Conservation (phyloP, 805 yeast genomes). For the Wickerhamiella alocasiicola region DNA sequence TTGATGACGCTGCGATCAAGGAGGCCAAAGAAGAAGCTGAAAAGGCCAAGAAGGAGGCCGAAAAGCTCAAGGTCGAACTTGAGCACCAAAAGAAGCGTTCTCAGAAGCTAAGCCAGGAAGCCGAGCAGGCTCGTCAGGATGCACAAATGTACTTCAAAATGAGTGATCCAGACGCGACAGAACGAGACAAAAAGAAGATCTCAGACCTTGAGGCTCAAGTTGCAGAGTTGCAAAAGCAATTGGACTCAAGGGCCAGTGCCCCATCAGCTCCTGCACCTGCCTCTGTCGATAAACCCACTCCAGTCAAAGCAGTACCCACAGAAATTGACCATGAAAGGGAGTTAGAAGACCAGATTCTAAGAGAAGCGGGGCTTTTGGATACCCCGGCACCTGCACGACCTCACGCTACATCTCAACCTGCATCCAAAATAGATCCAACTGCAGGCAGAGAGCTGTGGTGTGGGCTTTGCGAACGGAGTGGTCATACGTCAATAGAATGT, state of each 20-base stretch:
- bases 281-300: neutral
- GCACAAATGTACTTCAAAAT: slow-evolving; percentile 11
- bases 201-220: slow-evolving; percentile 2
- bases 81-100: slow-evolving; percentile 4
- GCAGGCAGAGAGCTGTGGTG: slow-evolving; percentile 78
- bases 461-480: slow-evolving; percentile 81
- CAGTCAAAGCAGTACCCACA: neutral
- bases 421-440: slow-evolving; percentile 42
- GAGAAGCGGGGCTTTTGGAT: slow-evolving; percentile 10
- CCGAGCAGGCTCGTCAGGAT: slow-evolving; percentile 6
- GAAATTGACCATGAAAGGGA: slow-evolving; percentile 5
- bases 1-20: neutral
- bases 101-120: slow-evolving; percentile 2
- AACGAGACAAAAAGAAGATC: neutral
- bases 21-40: neutral
- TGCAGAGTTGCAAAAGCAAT: neutral
- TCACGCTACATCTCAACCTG: neutral
- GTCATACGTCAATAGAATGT: slow-evolving; percentile 79
- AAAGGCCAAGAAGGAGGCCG: neutral
- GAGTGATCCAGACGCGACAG: slow-evolving; percentile 2
- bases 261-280: neutral
- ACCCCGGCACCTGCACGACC: neutral
- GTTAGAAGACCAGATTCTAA: slow-evolving; percentile 7
- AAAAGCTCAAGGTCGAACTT: neutral
- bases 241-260: neutral